Percentiles rank a stretch among this genome's conserved stretches.
These are phyloP conservation scores for Houttuynia cordata DNA, from an alignment of 164 flowering plant genomes.

Conservation along the genomic window DNA sequence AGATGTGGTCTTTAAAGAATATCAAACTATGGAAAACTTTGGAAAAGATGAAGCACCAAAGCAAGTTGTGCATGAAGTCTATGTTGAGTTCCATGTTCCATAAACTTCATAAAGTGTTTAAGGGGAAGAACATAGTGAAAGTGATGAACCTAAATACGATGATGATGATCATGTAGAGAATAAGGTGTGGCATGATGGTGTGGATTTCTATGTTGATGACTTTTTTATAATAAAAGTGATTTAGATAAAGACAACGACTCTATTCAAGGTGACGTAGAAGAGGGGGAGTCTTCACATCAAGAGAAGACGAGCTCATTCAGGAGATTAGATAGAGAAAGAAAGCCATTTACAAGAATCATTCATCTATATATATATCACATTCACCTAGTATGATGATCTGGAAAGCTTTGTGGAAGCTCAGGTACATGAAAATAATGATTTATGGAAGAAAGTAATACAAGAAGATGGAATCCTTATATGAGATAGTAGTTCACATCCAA, in stretches of 20 bases:
- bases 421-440: too few species aligned
- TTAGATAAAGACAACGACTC: too few species aligned
- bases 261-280: too few species aligned
- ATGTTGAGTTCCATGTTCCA: too few species aligned
- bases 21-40: neutral
- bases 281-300: neutral
- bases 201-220: too few species aligned
- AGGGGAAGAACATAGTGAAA: neutral
- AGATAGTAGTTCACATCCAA: too few species aligned
- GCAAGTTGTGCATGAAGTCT: neutral
- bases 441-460: too few species aligned
- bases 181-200: too few species aligned
- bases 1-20: neutral
- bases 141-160: neutral
- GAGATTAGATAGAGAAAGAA: neutral
- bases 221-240: too few species aligned
- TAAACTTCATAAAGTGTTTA: neutral
- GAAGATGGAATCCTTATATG: too few species aligned
- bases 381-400: too few species aligned
- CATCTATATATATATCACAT: neutral
- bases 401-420: too few species aligned
- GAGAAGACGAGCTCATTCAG: neutral
- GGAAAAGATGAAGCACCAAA: neutral
- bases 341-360: neutral
- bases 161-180: neutral